Evolutionary conservation across 1,284 basidiomycete species (phyloP).

Genomic region (Rhodotorula sp.): DNA sequence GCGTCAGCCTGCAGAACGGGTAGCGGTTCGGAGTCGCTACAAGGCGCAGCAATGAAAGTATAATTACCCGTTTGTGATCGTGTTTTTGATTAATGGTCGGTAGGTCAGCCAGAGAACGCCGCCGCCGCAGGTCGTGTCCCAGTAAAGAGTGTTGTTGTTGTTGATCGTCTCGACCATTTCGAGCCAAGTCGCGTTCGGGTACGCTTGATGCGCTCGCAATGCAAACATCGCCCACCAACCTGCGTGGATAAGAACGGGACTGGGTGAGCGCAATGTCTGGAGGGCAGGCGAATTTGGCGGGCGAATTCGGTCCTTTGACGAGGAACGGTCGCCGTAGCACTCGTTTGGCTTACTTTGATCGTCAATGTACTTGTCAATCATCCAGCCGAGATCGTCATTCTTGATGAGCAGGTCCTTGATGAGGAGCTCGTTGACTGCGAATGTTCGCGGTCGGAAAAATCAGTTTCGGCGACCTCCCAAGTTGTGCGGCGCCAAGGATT

Average conservation of each 20-base stretch:
- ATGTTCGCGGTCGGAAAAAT: background rate
- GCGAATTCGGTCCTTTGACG: background rate
- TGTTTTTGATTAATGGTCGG: constrained; percentile 32
- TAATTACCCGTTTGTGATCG: constrained; percentile 35
- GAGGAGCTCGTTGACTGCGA: constrained; percentile 31
- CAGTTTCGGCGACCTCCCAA: background rate
- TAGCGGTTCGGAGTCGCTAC: background rate
- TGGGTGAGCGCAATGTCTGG: background rate
- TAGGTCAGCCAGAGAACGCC: constrained; percentile 38
- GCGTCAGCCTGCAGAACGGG: no score
- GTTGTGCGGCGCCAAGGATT: background rate
- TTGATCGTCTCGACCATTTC: constrained; percentile 19
- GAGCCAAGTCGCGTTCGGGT: constrained; percentile 35
- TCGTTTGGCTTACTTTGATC: constrained; percentile 27
- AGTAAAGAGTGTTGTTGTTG: constrained; percentile 34
- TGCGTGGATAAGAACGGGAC: background rate
- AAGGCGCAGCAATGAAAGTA: background rate
- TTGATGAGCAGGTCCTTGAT: constrained; percentile 32
- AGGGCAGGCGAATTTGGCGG: background rate
- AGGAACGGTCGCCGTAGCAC: background rate
- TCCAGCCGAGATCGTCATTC: constrained; percentile 29
- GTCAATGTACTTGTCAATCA: constrained; percentile 40
- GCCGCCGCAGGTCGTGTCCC: constrained; percentile 36
- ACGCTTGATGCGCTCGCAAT: constrained; percentile 28
- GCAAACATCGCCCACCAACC: constrained; percentile 40